These are phyloP conservation scores for Claviceps paspali DNA, from an alignment of 2,329 filamentous ascomycete genomes.

Conservation along the genomic window DNA sequence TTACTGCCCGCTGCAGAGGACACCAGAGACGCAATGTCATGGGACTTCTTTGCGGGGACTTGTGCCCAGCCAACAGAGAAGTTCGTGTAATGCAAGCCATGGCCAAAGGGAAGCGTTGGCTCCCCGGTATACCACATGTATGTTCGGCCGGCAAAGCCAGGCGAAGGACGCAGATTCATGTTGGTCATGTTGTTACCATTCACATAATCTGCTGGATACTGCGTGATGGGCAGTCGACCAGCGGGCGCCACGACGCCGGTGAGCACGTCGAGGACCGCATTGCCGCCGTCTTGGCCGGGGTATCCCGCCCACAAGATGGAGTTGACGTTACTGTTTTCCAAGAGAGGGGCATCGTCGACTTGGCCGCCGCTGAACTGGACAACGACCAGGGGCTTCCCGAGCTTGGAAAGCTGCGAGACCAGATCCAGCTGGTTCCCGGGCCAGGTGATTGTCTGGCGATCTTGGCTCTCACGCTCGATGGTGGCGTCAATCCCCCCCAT, in stretches of 20 bases:
- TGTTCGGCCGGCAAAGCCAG: conserved; percentile 34
- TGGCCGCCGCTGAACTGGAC: conserved; percentile 38
- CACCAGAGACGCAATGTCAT: not conserved
- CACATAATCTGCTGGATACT: conserved; percentile 38
- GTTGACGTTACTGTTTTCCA: conserved; percentile 30
- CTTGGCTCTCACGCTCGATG: conserved; percentile 35
- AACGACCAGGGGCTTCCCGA: conserved; percentile 34
- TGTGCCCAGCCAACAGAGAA: conserved; percentile 18
- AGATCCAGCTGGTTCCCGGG: conserved; percentile 33
- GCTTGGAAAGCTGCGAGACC: conserved; percentile 22
- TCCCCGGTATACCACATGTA: conserved; percentile 41
- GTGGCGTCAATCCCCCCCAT: conserved; percentile 38
- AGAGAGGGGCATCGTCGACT: conserved; percentile 34
- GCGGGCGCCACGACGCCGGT: conserved; percentile 34
- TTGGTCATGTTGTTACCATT: conserved; percentile 35
- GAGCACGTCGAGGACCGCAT: conserved; percentile 37
- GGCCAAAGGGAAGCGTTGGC: conserved; percentile 37
- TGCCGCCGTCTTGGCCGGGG: conserved; percentile 43
- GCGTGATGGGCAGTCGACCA: conserved; percentile 37
- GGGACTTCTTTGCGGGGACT: not conserved
- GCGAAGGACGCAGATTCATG: conserved; percentile 36
- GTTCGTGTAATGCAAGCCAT: conserved; percentile 42
- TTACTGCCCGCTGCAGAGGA: not conserved
- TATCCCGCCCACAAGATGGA: conserved; percentile 43
- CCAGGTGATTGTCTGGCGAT: conserved; percentile 37